Evolutionary conservation across 495 filamentous ascomycete genomes (phyloP), one percentile per base, ranked within the genome.

Genomic region (Penicillium argentinense): DNA sequence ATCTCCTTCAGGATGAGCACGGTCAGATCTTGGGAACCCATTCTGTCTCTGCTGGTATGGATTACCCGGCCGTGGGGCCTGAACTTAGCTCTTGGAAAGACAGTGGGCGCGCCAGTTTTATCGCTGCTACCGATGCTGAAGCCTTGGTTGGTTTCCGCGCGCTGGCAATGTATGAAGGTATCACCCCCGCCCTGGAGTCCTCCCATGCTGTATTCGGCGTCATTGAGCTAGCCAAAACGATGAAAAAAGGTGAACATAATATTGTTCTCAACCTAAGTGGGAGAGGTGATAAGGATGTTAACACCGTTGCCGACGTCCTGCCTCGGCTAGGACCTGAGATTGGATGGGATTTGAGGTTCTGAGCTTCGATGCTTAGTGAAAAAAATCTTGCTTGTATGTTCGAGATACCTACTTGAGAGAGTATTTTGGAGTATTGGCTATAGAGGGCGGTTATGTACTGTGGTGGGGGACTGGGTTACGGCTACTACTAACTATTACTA

Each of bases 251-350:
- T 21, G 69, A 1, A 32, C 29, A 96, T 69, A 87, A 97, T 64
- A 74, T 98, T 14, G 92, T 98, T n/a, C 88, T 98, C 27, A 97
- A 92, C 69, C 62, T 98, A 21, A 89, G 85, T 58, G 93, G 93
- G 12, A 77, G 93, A 54, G 93, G 93, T 27, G 93, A 98, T 62
- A 98, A 98, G 79, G 93, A 98, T 66, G 93, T 98, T 28, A 91
- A 97, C 82, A 95, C 88, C 60, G 92, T 98, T 28, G 93, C 93
- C 2, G 93, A 98, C 49, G 89, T 95, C 68, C 71, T 98, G 54
- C 93, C 93, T 17, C 85, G 73, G 47, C 59, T 98, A 48, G 93
- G 93, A 0, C 95, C 95, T 7, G 69, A 84, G 74, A 97, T 98
- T 66, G 89, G 89, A 45, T 98, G 93, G 93, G 92, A 97, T 74